Percentiles rank a stretch among this genome's conserved stretches.
phyloP scores from a whole-genome alignment of 352 stramenopile species.

The Thalassiosira ordinaria region DNA sequence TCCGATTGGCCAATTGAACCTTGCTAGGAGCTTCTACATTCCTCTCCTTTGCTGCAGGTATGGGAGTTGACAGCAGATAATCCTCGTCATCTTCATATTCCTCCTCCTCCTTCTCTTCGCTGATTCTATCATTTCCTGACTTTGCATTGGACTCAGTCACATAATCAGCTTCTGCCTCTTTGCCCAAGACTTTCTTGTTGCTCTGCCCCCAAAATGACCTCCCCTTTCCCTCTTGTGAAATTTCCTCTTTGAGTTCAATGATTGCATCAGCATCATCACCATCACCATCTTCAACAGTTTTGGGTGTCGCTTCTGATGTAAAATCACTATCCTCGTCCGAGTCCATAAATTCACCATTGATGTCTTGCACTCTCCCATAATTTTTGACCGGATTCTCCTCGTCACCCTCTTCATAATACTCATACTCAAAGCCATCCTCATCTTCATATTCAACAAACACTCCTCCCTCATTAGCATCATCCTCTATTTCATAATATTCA shows the following conservation, averaged over 20 bases:
- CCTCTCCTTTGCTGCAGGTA: slow-evolving; percentile 4
- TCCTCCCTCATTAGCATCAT: slow-evolving; percentile 7
- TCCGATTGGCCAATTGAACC: slow-evolving; percentile 3
- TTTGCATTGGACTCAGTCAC: too few species aligned
- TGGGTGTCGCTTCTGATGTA: too few species aligned
- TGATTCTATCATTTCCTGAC: too few species aligned
- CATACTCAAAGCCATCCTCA: slow-evolving; percentile 17
- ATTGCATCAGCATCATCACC: not conserved
- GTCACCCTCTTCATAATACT: slow-evolving; percentile 19
- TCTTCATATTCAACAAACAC: not conserved
- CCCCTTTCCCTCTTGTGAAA: not conserved
- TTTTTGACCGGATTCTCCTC: not conserved
- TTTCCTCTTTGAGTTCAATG: not conserved
- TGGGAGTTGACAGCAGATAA: slow-evolving; percentile 34
- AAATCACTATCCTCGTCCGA: too few species aligned
- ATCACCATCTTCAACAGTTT: too few species aligned
- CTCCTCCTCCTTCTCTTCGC: slow-evolving; percentile 11
- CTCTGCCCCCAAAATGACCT: slow-evolving; percentile 14
- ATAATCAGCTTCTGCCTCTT: not conserved
- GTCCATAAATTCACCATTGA: slow-evolving; percentile 2
- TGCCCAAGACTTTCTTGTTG: not conserved
- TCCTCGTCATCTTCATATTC: slow-evolving; percentile 27
- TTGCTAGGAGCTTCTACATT: slow-evolving; percentile 9
- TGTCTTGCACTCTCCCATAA: not conserved
- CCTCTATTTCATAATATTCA: slow-evolving; percentile 36